Evolutionary conservation across 1,139 yeast species (phyloP), one percentile per base, ranked within the genome.

Genomic region (Yamadazyma atmosphaerica): DNA sequence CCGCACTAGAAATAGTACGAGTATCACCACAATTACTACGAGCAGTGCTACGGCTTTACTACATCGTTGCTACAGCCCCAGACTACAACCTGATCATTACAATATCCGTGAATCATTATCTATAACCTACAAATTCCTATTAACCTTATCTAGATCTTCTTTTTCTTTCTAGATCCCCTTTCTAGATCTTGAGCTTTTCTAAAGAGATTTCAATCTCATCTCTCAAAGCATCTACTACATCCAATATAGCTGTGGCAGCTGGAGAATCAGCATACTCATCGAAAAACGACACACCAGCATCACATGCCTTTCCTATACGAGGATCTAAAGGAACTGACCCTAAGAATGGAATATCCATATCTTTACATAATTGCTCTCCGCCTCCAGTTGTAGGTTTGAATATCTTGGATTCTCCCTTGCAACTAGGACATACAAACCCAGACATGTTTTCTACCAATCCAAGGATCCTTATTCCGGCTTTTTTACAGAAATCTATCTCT

Each of bases 361-460:
- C 98, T 51, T 83, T 65, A 40, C 98, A 94, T 39, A 94, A 66
- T 26, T 82, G 79, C 50, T 78, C 74, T 6, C 98, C 99, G 14
- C 99, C 99, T 12, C 98, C 98, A 1, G 98, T 94, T 3, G 98
- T 92, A 25, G 98, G 88, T 47, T 84, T 85, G 63, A 94, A 94
- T 10, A 94, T 90, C 53, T 84, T 82, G 0, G 96, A 86, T 60
- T 89, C 88, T 7, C 95, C 95, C 45, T 86, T 78, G 61, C 99
- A 94, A 50, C 73, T 81, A 4, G 98, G 98, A 58, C 99, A 94
- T 12, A 94, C 98, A 66, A 94, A 94, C 1, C 98, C 98, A 5
- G 96, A 81, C 99, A 94, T 94, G 59, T 94, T 94, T 58, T 94
- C 99, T 23, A 94, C 97, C 19, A 94, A 63, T 0, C 99, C 99